phyloP scores from a whole-genome alignment of 352 stramenopile genomes.

The Phytophthora vignae region DNA sequence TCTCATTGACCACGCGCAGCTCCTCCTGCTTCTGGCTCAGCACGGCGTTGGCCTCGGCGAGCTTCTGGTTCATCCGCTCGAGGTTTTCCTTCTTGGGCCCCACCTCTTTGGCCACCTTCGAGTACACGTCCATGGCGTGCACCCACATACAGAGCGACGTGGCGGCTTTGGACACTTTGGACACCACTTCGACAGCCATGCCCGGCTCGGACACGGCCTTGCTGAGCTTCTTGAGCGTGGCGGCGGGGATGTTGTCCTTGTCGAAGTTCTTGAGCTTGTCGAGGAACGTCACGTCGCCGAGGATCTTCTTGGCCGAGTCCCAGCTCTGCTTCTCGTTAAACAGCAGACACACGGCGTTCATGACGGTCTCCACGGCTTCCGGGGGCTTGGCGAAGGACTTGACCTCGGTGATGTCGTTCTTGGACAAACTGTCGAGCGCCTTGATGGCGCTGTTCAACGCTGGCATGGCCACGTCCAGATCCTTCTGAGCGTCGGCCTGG shows the following conservation, averaged over 20 bases:
- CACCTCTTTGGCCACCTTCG: slow-evolving; percentile 94
- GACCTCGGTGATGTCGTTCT: slow-evolving; percentile 95
- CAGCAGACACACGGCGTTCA: slow-evolving; percentile 95
- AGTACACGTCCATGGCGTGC: slow-evolving; percentile 96
- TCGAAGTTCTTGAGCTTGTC: slow-evolving; percentile 93
- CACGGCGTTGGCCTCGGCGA: slow-evolving; percentile 88
- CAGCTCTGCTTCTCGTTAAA: slow-evolving; percentile 94
- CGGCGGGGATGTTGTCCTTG: slow-evolving; percentile 94
- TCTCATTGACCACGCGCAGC: slow-evolving; percentile 90
- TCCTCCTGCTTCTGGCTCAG: slow-evolving; percentile 91
- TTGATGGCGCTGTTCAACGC: slow-evolving; percentile 91
- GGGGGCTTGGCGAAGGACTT: slow-evolving; percentile 96
- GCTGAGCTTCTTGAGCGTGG: slow-evolving; percentile 91
- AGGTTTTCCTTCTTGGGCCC: slow-evolving; percentile 93
- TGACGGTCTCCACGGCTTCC: slow-evolving; percentile 92
- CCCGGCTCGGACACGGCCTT: slow-evolving; percentile 83
- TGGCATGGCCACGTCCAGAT: slow-evolving; percentile 94
- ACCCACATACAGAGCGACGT: slow-evolving; percentile 95
- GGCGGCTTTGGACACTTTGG: slow-evolving; percentile 93
- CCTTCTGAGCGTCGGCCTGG: slow-evolving; percentile 93
- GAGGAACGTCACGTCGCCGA: slow-evolving; percentile 89
- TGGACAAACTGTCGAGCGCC: slow-evolving; percentile 90
- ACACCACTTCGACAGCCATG: slow-evolving; percentile 92
- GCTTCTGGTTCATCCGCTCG: slow-evolving; percentile 92
- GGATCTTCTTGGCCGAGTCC: slow-evolving; percentile 93